A percentile compares a stretch with the other conserved stretches of the same genome.
phyloP scores from a whole-genome alignment of 2,329 filamentous ascomycete species.

The Alternaria alternata region DNA sequence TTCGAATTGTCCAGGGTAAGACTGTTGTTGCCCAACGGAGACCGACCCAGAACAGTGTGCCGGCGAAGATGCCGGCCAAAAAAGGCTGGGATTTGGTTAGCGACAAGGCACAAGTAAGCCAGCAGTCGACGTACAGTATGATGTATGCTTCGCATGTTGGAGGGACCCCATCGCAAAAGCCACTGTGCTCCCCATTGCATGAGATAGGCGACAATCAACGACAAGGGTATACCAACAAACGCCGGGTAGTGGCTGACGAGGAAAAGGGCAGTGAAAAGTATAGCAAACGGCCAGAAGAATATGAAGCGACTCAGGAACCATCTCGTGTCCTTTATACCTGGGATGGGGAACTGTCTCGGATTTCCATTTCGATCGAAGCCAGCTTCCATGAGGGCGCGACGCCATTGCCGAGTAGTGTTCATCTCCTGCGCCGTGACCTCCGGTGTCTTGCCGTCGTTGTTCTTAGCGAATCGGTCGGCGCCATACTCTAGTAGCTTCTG shows the following conservation, averaged over 20 bases:
- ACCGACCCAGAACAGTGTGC: slow-evolving; percentile 81
- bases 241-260: slow-evolving; percentile 78
- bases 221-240: slow-evolving; percentile 77
- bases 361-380: slow-evolving; percentile 84
- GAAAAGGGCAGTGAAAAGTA: slow-evolving; percentile 75
- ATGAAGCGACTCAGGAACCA: slow-evolving; percentile 84
- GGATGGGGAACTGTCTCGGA: slow-evolving; percentile 75
- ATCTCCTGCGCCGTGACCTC: slow-evolving; percentile 86
- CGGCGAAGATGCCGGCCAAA: slow-evolving; percentile 92
- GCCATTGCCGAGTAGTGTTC: slow-evolving; percentile 84
- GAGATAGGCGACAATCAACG: slow-evolving; percentile 70
- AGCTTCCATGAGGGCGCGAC: slow-evolving; percentile 80
- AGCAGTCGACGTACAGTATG: slow-evolving; percentile 71
- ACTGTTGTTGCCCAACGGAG: slow-evolving; percentile 78
- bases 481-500: slow-evolving; percentile 96
- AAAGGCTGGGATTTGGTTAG: slow-evolving; percentile 70
- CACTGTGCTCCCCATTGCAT: slow-evolving; percentile 82
- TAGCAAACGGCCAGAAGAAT: slow-evolving; percentile 85
- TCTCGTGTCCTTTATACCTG: slow-evolving; percentile 77
- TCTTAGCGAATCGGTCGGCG: slow-evolving; percentile 89
- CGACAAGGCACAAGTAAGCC: background rate
- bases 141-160: slow-evolving; percentile 88
- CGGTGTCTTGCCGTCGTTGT: slow-evolving; percentile 88
- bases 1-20: slow-evolving; percentile 71
- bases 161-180: slow-evolving; percentile 80